phyloP scores from a whole-genome alignment of 225 moss, liverwort and hornwort genomes.

The Antitrichia curtipendula region DNA sequence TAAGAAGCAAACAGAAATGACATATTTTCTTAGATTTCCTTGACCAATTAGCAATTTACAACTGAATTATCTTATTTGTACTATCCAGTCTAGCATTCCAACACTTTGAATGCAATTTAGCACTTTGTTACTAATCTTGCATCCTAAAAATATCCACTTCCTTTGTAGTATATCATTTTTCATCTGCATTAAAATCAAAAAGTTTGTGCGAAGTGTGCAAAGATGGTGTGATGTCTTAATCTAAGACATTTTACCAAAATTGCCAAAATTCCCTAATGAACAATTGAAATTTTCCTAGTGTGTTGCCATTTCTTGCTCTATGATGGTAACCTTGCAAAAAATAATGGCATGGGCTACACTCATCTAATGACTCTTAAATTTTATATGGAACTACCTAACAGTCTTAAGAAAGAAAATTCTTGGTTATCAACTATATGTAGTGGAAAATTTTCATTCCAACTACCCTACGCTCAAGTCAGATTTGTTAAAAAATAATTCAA shows the following conservation, averaged over 20 bases:
- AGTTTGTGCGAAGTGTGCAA: background rate
- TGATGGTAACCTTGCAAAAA: background rate
- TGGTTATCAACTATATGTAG: rapidly evolving
- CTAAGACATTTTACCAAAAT: background rate
- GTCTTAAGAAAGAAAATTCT: background rate
- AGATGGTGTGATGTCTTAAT: background rate
- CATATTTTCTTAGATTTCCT: no score
- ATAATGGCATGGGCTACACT: background rate
- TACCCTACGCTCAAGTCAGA: no score
- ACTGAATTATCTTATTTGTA: no score
- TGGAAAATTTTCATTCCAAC: background rate
- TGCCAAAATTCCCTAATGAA: background rate
- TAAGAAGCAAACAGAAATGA: no score
- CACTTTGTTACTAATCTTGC: no score
- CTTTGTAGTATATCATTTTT: no score
- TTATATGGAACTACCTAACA: background rate
- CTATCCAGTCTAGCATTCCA: no score
- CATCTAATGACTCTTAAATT: background rate
- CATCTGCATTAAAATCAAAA: background rate
- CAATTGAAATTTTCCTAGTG: background rate
- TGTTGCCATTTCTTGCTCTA: background rate
- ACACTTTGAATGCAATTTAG: no score
- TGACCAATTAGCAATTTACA: no score
- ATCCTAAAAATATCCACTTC: no score
- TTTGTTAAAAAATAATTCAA: no score